Percentiles rank a stretch among this genome's conserved stretches.
Evolutionary conservation across 352 stramenopile species (phyloP).

Genomic region (Phytophthora hybrid): DNA sequence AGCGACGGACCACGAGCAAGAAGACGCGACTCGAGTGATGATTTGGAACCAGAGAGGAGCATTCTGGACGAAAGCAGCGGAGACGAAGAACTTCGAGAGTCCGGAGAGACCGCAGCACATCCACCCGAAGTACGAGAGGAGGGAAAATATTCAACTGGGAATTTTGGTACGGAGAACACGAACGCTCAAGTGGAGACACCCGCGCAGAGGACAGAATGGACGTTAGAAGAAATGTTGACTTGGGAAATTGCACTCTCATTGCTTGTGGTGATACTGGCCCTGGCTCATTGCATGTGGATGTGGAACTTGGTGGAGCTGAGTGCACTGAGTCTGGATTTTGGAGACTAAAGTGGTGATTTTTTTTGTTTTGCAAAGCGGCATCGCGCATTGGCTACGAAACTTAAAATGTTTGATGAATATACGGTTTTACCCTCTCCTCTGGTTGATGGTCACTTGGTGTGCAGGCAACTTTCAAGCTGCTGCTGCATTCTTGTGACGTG

Average conservation of each 20-base stretch:
- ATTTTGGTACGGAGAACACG: not conserved
- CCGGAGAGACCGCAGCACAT: conserved; percentile 4
- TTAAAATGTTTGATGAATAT: conserved; percentile 13
- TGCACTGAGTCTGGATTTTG: conserved; percentile 20
- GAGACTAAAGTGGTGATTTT: not conserved
- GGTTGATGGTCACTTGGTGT: not conserved
- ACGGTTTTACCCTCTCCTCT: conserved; percentile 5
- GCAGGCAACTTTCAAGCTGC: conserved; percentile 24
- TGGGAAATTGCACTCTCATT: conserved; percentile 24
- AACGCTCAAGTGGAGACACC: not conserved
- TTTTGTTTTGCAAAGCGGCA: not conserved
- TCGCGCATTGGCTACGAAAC: not conserved
- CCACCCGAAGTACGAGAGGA: conserved; percentile 4
- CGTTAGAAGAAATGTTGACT: conserved; percentile 17
- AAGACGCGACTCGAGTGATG: conserved; percentile 1
- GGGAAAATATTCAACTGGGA: not conserved
- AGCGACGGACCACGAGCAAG: conserved; percentile 25
- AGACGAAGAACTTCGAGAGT: conserved; percentile 19
- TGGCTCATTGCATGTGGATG: conserved; percentile 39
- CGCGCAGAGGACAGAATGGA: not conserved
- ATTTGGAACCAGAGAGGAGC: conserved; percentile 11
- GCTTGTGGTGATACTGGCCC: conserved; percentile 29
- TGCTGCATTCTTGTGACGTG: conserved; percentile 33
- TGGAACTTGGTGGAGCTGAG: conserved; percentile 31
- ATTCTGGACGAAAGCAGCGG: conserved; percentile 33